Evolutionary conservation across 2,329 filamentous ascomycete species (phyloP).

Genomic region (Ascochyta koolunga): DNA sequence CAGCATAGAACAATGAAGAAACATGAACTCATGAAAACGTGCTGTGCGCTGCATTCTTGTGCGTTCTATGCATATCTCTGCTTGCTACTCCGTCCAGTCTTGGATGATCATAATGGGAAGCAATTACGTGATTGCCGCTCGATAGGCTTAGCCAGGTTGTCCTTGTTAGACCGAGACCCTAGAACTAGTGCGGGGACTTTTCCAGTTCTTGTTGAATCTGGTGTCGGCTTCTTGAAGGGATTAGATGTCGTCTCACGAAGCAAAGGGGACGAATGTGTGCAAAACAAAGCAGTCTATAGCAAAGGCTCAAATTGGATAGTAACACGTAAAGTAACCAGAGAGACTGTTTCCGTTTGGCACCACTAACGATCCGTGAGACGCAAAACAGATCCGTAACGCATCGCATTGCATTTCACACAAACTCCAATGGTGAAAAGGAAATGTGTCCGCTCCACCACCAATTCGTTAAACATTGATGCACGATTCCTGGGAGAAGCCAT

Average conservation of each 20-base stretch:
- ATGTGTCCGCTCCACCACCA: constrained; percentile 46
- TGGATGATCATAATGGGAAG: not conserved
- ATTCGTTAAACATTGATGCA: constrained; percentile 44
- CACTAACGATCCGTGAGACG: constrained; percentile 45
- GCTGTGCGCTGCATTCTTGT: not conserved
- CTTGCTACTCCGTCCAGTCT: not conserved
- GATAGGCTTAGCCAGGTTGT: not conserved
- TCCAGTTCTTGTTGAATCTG: not conserved
- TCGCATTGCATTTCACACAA: constrained; percentile 44
- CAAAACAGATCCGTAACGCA: constrained; percentile 26
- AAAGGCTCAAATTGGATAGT: constrained; percentile 49
- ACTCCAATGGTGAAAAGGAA: constrained; percentile 46
- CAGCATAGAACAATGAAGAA: constrained; percentile 17
- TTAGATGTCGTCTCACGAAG: no score
- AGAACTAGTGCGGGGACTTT: constrained; percentile 5
- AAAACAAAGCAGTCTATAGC: constrained; percentile 18
- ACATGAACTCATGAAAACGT: not conserved
- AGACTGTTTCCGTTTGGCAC: constrained; percentile 39
- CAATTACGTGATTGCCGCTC: constrained; percentile 8
- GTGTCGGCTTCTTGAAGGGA: not conserved
- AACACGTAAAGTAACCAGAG: constrained; percentile 46
- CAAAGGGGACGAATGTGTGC: no score
- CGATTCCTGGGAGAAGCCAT: constrained; percentile 32
- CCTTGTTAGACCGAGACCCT: constrained; percentile 7
- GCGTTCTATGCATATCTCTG: not conserved